Conservation (phyloP, 2,329 filamentous ascomycete species). For the Magnaporthiopsis poae region DNA sequence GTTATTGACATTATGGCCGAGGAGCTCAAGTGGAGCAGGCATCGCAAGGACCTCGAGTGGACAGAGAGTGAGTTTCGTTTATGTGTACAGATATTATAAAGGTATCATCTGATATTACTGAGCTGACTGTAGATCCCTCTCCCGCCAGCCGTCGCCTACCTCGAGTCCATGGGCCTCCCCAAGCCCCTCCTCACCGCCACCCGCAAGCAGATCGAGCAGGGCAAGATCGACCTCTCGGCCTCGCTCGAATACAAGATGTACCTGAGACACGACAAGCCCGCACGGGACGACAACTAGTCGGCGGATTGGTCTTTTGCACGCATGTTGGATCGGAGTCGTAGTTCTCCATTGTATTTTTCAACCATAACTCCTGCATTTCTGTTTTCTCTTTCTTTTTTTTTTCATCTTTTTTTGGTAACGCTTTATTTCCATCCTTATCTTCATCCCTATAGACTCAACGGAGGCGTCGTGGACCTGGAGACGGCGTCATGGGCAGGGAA, state of each 20-base stretch:
- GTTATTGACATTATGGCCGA: conserved; percentile 84
- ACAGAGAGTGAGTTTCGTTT: conserved; percentile 48
- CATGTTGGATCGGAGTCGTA: background rate
- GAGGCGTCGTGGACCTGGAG: background rate
- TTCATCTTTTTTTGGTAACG: background rate
- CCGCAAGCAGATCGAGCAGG: conserved; percentile 50
- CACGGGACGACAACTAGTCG: conserved; percentile 22
- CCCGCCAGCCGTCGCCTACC: conserved; percentile 42
- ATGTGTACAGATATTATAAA: too few species aligned
- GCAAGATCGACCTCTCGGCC: conserved; percentile 48
- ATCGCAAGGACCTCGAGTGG: conserved; percentile 72
- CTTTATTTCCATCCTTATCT: background rate
- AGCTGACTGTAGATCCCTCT: too few species aligned
- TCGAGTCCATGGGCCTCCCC: conserved; percentile 58
- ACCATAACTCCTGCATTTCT: too few species aligned
- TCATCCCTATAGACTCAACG: background rate
- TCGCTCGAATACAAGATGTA: conserved; percentile 53
- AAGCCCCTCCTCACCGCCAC: conserved; percentile 48
- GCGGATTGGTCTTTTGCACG: conserved; percentile 5
- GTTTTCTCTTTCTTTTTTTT: background rate
- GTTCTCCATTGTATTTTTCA: background rate
- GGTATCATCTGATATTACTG: too few species aligned
- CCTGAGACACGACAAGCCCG: conserved; percentile 46
- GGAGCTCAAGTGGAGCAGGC: conserved; percentile 68
- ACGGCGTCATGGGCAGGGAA: background rate